Conservation (phyloP, 371 early-diverging fungal species). For the Phascolomyces articulosus region DNA sequence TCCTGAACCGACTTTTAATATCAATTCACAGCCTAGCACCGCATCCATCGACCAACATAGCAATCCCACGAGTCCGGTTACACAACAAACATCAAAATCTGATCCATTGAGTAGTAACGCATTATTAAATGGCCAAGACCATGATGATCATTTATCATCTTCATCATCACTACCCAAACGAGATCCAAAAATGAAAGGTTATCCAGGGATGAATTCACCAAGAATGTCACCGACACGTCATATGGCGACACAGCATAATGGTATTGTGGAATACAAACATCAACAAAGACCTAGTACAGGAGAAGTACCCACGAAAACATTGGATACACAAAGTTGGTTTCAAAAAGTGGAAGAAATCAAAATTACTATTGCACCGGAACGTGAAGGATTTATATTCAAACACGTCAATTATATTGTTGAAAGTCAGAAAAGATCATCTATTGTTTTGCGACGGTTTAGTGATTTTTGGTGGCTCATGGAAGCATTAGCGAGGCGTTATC, state of each 20-base stretch:
- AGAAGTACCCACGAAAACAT: conserved; percentile 1
- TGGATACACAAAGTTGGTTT: conserved; percentile 35
- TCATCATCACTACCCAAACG: background rate
- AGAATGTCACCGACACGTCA: background rate
- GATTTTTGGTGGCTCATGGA: conserved; percentile 86
- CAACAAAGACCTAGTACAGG: background rate
- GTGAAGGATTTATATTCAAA: conserved; percentile 80
- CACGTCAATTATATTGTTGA: conserved; percentile 80
- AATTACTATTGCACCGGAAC: conserved; percentile 67
- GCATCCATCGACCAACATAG: background rate
- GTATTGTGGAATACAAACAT: background rate
- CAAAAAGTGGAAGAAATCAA: conserved; percentile 46
- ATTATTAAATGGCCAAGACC: background rate
- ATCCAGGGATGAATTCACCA: conserved; percentile 11
- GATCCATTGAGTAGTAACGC: conserved; percentile 9
- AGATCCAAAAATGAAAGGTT: conserved; percentile 3
- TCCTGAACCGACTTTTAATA: background rate
- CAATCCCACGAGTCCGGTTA: background rate
- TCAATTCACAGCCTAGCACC: conserved; percentile 5
- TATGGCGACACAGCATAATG: background rate
- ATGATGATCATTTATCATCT: background rate
- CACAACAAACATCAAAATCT: background rate
- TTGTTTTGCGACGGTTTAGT: conserved; percentile 79
- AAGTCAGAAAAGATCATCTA: conserved; percentile 62
- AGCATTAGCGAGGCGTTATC: conserved; percentile 70